phyloP scores from a whole-genome alignment of 306 rosid species.

The Calophaca sinica region DNA sequence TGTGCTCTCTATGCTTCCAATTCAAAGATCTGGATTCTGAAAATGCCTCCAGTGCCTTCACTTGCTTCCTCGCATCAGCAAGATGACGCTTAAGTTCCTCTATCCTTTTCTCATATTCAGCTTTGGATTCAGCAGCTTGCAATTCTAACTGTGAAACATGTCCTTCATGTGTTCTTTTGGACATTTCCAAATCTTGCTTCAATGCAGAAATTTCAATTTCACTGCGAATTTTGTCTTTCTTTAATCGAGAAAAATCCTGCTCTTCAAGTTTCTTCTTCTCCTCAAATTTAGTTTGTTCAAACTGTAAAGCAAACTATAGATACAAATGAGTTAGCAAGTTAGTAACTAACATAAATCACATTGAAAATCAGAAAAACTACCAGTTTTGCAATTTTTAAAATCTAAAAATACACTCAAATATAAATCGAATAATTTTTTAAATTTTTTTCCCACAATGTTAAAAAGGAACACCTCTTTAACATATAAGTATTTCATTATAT shows the following conservation, averaged over 20 bases:
- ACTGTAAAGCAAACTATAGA: constrained; percentile 58
- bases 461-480: constrained; percentile 26
- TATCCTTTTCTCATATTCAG: constrained; percentile 66
- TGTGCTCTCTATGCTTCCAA: constrained; percentile 82
- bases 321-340: constrained; percentile 29
- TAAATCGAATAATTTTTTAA: constrained; percentile 27
- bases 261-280: constrained; percentile 83
- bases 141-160: constrained; percentile 63
- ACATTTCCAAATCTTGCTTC: constrained; percentile 69
- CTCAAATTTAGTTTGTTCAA: constrained; percentile 72
- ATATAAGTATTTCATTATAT: constrained; percentile 35
- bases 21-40: constrained; percentile 77
- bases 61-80: constrained; percentile 68
- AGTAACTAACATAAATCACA: constrained; percentile 35
- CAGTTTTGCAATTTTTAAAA: constrained; percentile 29
- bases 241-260: constrained; percentile 70
- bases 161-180: constrained; percentile 66
- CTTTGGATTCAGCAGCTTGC: constrained; percentile 68
- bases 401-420: constrained; percentile 21
- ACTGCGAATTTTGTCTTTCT: constrained; percentile 66
- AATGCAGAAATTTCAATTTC: constrained; percentile 69
- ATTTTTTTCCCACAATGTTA: constrained; percentile 1
- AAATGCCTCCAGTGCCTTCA: constrained; percentile 74
- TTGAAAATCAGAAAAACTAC: constrained; percentile 24
- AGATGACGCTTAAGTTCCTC: constrained; percentile 65